Base-by-base conservation (phyloP, 2,329 filamentous ascomycete species). In the Sporothrix sp. region DNA sequence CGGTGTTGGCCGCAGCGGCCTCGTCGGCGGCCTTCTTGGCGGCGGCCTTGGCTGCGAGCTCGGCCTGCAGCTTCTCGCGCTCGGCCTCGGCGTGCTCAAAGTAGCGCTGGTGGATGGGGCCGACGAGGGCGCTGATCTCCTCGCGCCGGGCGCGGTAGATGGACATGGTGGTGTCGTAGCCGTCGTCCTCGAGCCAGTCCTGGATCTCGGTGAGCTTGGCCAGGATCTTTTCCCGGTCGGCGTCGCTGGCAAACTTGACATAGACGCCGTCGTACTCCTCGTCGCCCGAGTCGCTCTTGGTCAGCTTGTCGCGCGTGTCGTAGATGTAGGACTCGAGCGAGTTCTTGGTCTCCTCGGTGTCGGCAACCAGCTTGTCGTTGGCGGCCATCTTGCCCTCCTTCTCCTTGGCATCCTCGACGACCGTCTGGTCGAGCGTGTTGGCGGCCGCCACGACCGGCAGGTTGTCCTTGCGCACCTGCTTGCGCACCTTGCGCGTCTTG, bases 281-380 rank as follows among this genome's bases (percentile, higher is more conserved):
- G 11, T 48, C 45, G 44, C 37, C 49, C 3, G 43, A 45, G 43
- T 50, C 38, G 30, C 32, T 40, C 28, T 43, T 43, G 28, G 45
- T 40, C 18, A 50, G 32, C 81, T 96, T 96, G 71, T 88, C 88
- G 61, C 91, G 86, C 65, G 95, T 79, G 63, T 97, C 90, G 72
- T 98, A 98, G 71, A 97, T 96, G 72, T 85, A 95, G 21, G 87
- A 83, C 77, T 98, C 93, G 49, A 98, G 86, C 72, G 97, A 91
- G 75, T 98, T 98, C 87, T 97, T 98, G 82, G 95, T 95, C 75
- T 97, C 89, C 67, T 97, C 93, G 33, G 93, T 98, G 68, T 97
- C 93, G 60, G 87, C 87, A 51, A 98, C 90, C 52, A 97, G 84
- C 79, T 97, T 98, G 74, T 98, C 93, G 70, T 96, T 89, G 81